Percentiles rank a stretch among this genome's conserved stretches.
Evolutionary conservation across 2,329 filamentous ascomycete species (phyloP).

Genomic region (Colletotrichum paranaense): DNA sequence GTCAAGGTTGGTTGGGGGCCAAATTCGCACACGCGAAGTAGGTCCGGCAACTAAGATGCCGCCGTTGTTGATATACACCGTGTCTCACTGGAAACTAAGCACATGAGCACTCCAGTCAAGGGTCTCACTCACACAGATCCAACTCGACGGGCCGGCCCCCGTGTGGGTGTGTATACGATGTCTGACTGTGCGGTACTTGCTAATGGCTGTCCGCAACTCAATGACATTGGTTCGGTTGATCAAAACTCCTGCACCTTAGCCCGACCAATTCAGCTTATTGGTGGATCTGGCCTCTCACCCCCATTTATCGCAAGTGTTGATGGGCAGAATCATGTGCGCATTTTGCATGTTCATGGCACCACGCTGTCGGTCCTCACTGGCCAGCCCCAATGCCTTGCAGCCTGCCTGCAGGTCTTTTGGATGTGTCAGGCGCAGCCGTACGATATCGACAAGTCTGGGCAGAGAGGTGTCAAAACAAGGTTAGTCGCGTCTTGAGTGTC

Average conservation of each 20-base stretch:
- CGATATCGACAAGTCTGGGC: neutral
- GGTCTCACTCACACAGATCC: slow-evolving; percentile 8
- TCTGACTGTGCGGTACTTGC: slow-evolving; percentile 29
- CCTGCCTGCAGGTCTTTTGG: slow-evolving; percentile 17
- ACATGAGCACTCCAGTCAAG: slow-evolving; percentile 14
- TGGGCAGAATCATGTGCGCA: slow-evolving; percentile 30
- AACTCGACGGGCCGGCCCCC: slow-evolving; percentile 30
- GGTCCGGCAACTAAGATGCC: slow-evolving; percentile 14
- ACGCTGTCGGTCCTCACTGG: slow-evolving; percentile 27
- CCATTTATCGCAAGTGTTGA: slow-evolving; percentile 2
- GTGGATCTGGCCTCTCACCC: slow-evolving; percentile 20
- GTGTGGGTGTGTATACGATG: slow-evolving; percentile 11
- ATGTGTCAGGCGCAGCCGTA: slow-evolving; percentile 31
- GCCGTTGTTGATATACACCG: slow-evolving; percentile 20
- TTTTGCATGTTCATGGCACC: slow-evolving; percentile 15
- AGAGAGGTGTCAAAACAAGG: slow-evolving; percentile 28
- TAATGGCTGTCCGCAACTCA: slow-evolving; percentile 21
- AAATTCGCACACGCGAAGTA: slow-evolving; percentile 24
- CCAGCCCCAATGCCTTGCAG: slow-evolving; percentile 12
- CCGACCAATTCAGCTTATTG: slow-evolving; percentile 22
- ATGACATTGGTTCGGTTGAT: slow-evolving; percentile 23
- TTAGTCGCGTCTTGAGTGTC: slow-evolving; percentile 31
- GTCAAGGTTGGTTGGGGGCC: neutral
- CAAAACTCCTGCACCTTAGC: slow-evolving; percentile 18
- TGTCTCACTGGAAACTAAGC: slow-evolving; percentile 1